Evolutionary conservation across 257 asterid species (phyloP).

Genomic region (Ilex aquifolium): DNA sequence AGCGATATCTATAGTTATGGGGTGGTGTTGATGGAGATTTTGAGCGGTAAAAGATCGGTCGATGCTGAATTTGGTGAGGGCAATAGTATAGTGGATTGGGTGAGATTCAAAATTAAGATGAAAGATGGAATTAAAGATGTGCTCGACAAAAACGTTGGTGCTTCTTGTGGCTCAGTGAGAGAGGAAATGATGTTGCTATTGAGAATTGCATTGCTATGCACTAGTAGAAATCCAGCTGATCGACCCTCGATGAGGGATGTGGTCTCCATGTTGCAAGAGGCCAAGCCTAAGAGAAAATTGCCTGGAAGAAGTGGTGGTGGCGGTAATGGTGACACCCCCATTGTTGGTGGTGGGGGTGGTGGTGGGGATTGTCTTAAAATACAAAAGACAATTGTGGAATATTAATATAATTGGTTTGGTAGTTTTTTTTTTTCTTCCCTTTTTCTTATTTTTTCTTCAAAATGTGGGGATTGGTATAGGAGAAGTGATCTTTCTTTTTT

Average conservation of each 20-base stretch:
- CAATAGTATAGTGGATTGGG: slow-evolving; percentile 78
- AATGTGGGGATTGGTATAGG: not conserved
- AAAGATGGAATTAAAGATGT: slow-evolving; percentile 38
- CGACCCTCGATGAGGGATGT: slow-evolving; percentile 96
- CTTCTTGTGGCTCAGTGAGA: slow-evolving; percentile 55
- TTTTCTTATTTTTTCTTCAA: not conserved
- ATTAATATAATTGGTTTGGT: too few relatives aligned
- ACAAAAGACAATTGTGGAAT: not conserved
- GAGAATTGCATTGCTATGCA: slow-evolving; percentile 83
- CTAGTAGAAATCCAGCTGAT: slow-evolving; percentile 72
- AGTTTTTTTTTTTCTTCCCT: too few relatives aligned
- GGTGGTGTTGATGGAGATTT: slow-evolving; percentile 70
- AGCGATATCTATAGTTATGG: slow-evolving; percentile 94
- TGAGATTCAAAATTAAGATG: slow-evolving; percentile 45
- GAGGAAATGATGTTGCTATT: slow-evolving; percentile 80
- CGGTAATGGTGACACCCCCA: not conserved
- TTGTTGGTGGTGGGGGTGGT: not conserved
- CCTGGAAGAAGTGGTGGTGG: slow-evolving; percentile 16
- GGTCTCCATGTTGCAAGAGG: slow-evolving; percentile 75
- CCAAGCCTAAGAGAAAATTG: slow-evolving; percentile 63
- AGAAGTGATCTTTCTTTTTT: not conserved
- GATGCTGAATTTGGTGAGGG: slow-evolving; percentile 87
- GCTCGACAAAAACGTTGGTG: slow-evolving; percentile 63
- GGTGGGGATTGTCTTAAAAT: not conserved
- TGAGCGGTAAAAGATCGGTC: slow-evolving; percentile 72